Percentiles rank a stretch among this genome's conserved stretches.
phyloP scores from a whole-genome alignment of 805 yeast genomes.

The Debaryomyces maramus region DNA sequence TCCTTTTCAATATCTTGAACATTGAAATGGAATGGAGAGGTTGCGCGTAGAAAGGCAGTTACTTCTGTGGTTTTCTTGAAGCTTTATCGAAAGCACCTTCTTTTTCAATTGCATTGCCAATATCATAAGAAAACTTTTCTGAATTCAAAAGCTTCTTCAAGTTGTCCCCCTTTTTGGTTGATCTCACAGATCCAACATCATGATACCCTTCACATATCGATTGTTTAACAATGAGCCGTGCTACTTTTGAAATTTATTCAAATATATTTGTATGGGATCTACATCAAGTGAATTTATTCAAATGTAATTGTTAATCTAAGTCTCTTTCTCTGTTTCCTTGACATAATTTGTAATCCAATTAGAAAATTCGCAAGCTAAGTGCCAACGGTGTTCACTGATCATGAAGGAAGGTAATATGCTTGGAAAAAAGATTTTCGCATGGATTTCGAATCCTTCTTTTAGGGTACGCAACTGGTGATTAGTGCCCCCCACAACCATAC shows the following conservation, averaged over 20 bases:
- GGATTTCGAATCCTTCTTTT: neutral
- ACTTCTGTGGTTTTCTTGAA: conserved; percentile 22
- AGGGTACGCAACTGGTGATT: neutral
- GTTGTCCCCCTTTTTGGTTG: conserved; percentile 35
- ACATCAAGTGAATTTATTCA: too few relatives aligned
- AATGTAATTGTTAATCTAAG: too few relatives aligned
- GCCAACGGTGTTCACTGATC: neutral
- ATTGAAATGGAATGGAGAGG: conserved; percentile 23
- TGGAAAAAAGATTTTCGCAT: neutral
- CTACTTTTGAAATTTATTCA: too few relatives aligned
- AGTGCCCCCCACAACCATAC: neutral
- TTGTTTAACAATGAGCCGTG: conserved; percentile 35
- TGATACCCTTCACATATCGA: conserved; percentile 37
- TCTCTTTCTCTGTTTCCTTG: neutral
- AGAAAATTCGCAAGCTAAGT: neutral
- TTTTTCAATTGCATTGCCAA: conserved; percentile 17
- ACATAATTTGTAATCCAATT: neutral
- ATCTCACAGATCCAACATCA: conserved; percentile 50
- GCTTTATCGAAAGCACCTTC: conserved; percentile 25
- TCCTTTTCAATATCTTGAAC: too few relatives aligned
- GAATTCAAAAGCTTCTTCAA: conserved; percentile 16
- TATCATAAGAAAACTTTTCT: conserved; percentile 16
- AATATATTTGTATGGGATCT: too few relatives aligned
- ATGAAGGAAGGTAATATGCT: neutral
- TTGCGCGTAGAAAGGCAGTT: conserved; percentile 24